A percentile compares a stretch with the other conserved stretches of the same genome.
Evolutionary conservation across 164 flowering plant genomes (phyloP).

Genomic region (Vitis vinifera): ASM3070453v1 NC_081823.1:21133501-21134000

Average conservation of each 20-base stretch:
- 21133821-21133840: constrained; percentile 8
- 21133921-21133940: constrained; percentile 10
- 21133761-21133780: not conserved
- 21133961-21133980: not conserved
- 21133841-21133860: not conserved
- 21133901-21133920: constrained; percentile 3
- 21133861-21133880: not conserved
- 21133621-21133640: not conserved
- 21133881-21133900: not conserved
- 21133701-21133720: constrained; percentile 1
- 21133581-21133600: not conserved
- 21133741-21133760: not conserved
- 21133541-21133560: not conserved
- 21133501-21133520: no score
- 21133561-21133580: not conserved
- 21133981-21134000: not conserved
- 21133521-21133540: no score
- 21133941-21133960: not conserved
- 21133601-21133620: not conserved
- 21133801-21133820: not conserved
- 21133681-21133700: not conserved
- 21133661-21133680: not conserved
- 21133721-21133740: not conserved
- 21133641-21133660: no score
- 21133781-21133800: constrained; percentile 10